These are phyloP conservation scores for Harrya chromipes DNA, from an alignment of 768 basidiomycete species.

Conservation along the genomic window DNA sequence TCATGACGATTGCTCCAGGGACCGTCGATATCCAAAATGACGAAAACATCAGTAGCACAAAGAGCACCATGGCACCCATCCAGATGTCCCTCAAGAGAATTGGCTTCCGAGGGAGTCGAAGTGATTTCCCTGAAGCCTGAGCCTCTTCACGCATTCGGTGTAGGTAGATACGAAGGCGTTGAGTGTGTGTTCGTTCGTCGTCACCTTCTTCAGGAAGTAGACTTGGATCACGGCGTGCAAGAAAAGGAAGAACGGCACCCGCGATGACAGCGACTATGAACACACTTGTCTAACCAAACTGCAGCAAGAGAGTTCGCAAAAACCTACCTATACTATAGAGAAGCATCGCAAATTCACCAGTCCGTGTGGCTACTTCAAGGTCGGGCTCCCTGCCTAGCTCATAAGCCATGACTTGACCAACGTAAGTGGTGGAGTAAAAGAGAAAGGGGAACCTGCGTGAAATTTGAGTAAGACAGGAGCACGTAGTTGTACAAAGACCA, in stretches of 20 bases:
- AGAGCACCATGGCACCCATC: conserved; percentile 83
- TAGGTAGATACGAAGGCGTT: conserved; percentile 67
- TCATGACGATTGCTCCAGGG: conserved; percentile 70
- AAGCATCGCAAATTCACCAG: conserved; percentile 85
- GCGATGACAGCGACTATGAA: conserved; percentile 77
- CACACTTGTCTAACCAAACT: background rate
- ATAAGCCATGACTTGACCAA: conserved; percentile 91
- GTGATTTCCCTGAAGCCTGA: conserved; percentile 63
- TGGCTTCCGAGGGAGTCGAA: conserved; percentile 83
- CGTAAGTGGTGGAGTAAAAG: conserved; percentile 91
- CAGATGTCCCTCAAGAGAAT: conserved; percentile 92
- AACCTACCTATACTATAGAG: conserved; percentile 79
- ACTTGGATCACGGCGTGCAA: conserved; percentile 78
- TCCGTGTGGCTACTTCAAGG: conserved; percentile 77
- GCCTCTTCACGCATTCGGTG: conserved; percentile 85
- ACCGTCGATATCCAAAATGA: conserved; percentile 88
- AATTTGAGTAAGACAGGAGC: conserved; percentile 8
- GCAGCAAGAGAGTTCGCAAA: background rate
- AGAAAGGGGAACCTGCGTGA: conserved; percentile 84
- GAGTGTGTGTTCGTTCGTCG: conserved; percentile 71
- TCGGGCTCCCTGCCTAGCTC: conserved; percentile 74
- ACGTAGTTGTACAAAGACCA: conserved; percentile 2
- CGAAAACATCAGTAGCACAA: conserved; percentile 72
- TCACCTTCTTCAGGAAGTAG: conserved; percentile 66
- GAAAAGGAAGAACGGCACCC: conserved; percentile 75